These are phyloP conservation scores for Paraleonurus japonicus DNA, from an alignment of 257 asterid genomes.

Conservation along the genomic window DNA sequence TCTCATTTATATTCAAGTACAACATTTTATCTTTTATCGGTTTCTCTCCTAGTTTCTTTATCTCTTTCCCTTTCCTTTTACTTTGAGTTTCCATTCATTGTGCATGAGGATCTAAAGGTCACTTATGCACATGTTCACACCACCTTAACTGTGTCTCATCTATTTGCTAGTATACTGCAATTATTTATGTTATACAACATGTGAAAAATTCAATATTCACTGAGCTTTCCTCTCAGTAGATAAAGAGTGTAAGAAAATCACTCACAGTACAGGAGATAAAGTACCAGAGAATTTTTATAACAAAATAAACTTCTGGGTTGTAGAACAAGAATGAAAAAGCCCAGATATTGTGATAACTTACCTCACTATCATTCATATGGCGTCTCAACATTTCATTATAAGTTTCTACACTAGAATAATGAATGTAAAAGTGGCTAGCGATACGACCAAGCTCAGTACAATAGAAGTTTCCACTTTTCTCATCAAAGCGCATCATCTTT, in stretches of 20 bases:
- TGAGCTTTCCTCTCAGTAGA: neutral
- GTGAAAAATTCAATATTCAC: conserved; percentile 6
- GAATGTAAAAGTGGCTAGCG: conserved; percentile 98
- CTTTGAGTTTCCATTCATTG: neutral
- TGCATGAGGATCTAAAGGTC: neutral
- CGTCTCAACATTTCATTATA: conserved; percentile 86
- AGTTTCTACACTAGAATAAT: conserved; percentile 93
- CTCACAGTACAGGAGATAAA: conserved; percentile 6
- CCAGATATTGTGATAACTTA: conserved; percentile 29
- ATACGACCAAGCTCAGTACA: conserved; percentile 99
- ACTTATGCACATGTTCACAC: neutral
- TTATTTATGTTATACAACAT: neutral
- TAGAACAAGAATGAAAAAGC: neutral
- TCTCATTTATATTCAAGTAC: neutral
- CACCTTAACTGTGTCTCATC: neutral
- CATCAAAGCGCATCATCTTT: conserved; percentile 99
- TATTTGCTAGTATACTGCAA: neutral
- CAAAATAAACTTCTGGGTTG: conserved; percentile 9
- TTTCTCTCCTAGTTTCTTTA: neutral
- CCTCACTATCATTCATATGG: conserved; percentile 99
- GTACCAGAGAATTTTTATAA: neutral
- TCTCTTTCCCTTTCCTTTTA: neutral
- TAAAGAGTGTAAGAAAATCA: neutral
- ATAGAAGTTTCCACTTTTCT: conserved; percentile 96
- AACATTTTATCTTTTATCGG: neutral